Conservation (phyloP, 495 filamentous ascomycete species). For the Schizothecium vesticola region DNA sequence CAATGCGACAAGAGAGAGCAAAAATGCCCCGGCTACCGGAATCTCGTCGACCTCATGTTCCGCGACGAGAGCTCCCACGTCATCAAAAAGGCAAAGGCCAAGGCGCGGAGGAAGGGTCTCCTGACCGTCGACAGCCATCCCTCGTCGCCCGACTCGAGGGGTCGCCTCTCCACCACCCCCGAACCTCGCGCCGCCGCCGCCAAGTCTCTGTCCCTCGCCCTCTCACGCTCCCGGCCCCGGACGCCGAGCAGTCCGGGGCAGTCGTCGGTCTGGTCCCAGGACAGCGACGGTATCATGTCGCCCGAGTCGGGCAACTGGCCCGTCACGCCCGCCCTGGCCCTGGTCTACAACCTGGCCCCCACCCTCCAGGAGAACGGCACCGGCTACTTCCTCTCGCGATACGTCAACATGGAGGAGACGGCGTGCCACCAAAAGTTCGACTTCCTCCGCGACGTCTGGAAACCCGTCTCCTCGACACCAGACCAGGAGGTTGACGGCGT, state of each 20-base stretch:
- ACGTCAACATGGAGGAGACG: constrained; percentile 32
- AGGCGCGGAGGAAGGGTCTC: constrained; percentile 27
- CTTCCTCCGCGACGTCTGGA: constrained; percentile 38
- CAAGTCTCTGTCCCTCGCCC: constrained; percentile 16
- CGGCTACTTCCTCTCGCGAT: constrained; percentile 39
- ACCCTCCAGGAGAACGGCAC: constrained; percentile 32
- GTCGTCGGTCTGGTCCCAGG: constrained; percentile 16
- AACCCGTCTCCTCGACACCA: constrained; percentile 19
- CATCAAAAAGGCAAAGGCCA: constrained; percentile 54
- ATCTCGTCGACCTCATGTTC: constrained; percentile 64
- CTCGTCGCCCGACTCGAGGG: constrained; percentile 17
- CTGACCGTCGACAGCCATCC: constrained; percentile 12
- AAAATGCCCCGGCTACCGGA: constrained; percentile 65
- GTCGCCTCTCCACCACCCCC: constrained; percentile 22
- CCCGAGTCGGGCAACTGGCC: constrained; percentile 35
- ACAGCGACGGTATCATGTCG: constrained; percentile 27
- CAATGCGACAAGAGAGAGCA: constrained; percentile 60
- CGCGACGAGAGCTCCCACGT: constrained; percentile 67
- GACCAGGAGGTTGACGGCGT: constrained; percentile 31
- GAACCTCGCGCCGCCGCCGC: constrained; percentile 17
- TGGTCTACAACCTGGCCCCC: constrained; percentile 28
- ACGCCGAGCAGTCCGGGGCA: constrained; percentile 13
- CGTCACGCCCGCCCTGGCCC: constrained; percentile 26
- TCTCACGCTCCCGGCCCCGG: constrained; percentile 14
- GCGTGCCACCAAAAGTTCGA: constrained; percentile 38